These are phyloP conservation scores for Venturia pyrina DNA, from an alignment of 2,329 filamentous ascomycete species.

Conservation along the genomic window DNA sequence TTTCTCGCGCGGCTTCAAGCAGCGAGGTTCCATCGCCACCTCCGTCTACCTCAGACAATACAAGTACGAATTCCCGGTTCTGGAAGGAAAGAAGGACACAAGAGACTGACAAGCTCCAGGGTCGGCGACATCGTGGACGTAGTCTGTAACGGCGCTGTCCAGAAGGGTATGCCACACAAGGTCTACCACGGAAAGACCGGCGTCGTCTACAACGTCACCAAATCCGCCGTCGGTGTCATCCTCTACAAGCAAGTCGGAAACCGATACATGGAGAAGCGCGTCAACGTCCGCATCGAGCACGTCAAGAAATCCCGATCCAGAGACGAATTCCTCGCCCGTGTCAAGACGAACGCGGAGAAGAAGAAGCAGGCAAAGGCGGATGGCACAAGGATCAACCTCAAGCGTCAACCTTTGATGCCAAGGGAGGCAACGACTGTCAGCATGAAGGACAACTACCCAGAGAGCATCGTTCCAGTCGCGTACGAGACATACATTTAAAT, in stretches of 20 bases:
- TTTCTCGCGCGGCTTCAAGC: constrained; percentile 89
- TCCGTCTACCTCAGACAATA: constrained; percentile 92
- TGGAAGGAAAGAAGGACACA: constrained; percentile 16
- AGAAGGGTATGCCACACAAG: constrained; percentile 59
- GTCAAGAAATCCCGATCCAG: constrained; percentile 86
- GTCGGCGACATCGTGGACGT: constrained; percentile 99
- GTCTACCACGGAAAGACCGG: constrained; percentile 95
- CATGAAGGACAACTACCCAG: constrained; percentile 71
- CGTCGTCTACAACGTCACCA: constrained; percentile 71
- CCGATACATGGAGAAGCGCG: constrained; percentile 99
- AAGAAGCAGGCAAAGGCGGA: constrained; percentile 89
- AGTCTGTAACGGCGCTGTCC: constrained; percentile 95
- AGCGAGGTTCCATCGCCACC: constrained; percentile 88
- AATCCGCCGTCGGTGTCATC: constrained; percentile 95
- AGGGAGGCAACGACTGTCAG: constrained; percentile 72
- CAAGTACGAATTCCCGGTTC: constrained; percentile 49
- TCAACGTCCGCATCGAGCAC: constrained; percentile 98
- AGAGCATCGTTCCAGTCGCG: constrained; percentile 82
- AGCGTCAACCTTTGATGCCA: constrained; percentile 76
- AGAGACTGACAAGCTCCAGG: constrained; percentile 44
- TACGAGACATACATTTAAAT: constrained; percentile 93
- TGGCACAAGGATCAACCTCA: constrained; percentile 80
- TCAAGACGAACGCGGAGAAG: constrained; percentile 91
- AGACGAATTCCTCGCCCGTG: constrained; percentile 91
- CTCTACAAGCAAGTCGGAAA: constrained; percentile 99